Conservation (phyloP, 495 filamentous ascomycete species). For the Talaromyces nanjingensis region DNA sequence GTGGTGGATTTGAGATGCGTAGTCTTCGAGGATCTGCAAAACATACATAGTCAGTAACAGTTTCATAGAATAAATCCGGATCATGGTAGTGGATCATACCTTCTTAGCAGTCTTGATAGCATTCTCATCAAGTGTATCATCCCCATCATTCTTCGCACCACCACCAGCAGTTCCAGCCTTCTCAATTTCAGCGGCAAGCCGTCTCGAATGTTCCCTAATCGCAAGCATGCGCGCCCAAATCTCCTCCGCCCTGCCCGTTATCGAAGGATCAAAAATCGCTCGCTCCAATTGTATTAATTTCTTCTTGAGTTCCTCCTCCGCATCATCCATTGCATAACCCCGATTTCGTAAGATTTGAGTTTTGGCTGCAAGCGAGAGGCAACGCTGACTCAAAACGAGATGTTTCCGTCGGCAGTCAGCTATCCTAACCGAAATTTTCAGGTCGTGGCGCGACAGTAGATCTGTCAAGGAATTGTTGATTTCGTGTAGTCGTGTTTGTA, state of each 20-base stretch:
- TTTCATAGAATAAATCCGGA: no score
- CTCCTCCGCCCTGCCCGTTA: conserved; percentile 81
- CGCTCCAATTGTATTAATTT: conserved; percentile 72
- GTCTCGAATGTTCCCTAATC: conserved; percentile 70
- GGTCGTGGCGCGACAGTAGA: conserved; percentile 73
- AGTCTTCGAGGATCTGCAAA: conserved; percentile 76
- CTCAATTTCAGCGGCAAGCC: conserved; percentile 72
- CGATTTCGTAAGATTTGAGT: conserved; percentile 87
- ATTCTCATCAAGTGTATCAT: conserved; percentile 64
- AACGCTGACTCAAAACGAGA: conserved; percentile 70
- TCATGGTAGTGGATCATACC: conserved; percentile 42
- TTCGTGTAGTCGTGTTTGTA: conserved; percentile 77
- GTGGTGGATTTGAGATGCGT: conserved; percentile 79
- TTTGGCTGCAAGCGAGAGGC: conserved; percentile 77
- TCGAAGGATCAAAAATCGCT: conserved; percentile 70
- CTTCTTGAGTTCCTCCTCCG: conserved; percentile 86
- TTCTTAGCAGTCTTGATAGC: conserved; percentile 75
- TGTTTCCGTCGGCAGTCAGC: conserved; percentile 77
- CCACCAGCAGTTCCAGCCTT: conserved; percentile 47
- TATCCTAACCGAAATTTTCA: conserved; percentile 71
- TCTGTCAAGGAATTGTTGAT: conserved; percentile 80
- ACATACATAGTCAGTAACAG: conserved; percentile 5
- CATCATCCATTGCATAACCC: conserved; percentile 84
- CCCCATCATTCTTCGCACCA: conserved; percentile 34
- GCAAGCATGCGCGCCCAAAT: conserved; percentile 93